Conservation (phyloP, 129 eudicot genomes). For the Flaveria linearis region DNA sequence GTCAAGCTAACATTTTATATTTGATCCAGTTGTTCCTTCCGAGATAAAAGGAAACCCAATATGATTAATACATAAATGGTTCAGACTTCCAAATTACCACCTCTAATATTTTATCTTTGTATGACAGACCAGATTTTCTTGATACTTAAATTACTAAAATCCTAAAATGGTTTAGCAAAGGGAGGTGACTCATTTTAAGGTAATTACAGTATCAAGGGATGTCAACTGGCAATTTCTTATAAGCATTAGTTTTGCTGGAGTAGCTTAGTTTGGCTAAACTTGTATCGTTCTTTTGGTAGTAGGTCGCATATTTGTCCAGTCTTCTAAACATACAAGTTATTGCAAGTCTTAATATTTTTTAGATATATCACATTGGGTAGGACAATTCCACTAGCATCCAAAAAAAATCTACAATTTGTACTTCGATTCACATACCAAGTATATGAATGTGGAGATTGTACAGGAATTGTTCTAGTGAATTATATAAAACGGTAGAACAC, state of each 20-base stretch:
- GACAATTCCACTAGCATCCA: background rate
- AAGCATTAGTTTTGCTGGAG: constrained; percentile 9
- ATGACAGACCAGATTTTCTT: constrained; percentile 22
- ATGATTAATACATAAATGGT: background rate
- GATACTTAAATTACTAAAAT: constrained; percentile 28
- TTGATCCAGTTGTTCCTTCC: background rate
- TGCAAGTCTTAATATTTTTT: background rate
- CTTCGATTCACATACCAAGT: background rate
- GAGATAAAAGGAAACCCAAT: constrained; percentile 1
- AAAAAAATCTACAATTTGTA: background rate
- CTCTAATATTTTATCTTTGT: background rate
- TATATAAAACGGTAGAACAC: background rate
- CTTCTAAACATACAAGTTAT: background rate
- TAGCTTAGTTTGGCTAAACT: constrained; percentile 21
- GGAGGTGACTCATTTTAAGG: constrained; percentile 19
- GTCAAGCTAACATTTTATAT: background rate
- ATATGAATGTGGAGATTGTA: background rate
- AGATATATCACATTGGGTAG: constrained; percentile 9
- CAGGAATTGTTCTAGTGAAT: background rate
- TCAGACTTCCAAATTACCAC: background rate
- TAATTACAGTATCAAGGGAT: constrained; percentile 23
- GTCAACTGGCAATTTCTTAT: constrained; percentile 14
- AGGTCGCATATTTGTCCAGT: background rate
- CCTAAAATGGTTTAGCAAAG: constrained; percentile 1
- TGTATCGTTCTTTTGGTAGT: background rate